Conservation (phyloP, 73 alveolate genomes). For the Paramecium sonneborni region DNA sequence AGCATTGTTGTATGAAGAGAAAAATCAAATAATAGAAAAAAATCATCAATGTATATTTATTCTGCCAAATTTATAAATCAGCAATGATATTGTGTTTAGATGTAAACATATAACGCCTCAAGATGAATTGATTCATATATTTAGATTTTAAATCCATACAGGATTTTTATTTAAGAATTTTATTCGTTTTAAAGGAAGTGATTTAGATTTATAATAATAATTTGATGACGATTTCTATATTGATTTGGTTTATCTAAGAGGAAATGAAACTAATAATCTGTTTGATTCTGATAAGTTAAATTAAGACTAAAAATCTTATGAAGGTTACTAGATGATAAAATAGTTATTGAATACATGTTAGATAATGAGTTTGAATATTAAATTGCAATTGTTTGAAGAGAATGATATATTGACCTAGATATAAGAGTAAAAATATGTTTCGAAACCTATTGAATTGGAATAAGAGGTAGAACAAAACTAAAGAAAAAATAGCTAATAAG, state of each 20-base stretch:
- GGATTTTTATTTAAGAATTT: neutral
- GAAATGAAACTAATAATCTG: neutral
- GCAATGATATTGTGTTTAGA: neutral
- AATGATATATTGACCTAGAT: neutral
- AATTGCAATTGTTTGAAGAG: neutral
- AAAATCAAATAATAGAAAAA: neutral
- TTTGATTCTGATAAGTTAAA: neutral
- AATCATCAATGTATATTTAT: neutral
- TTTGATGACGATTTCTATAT: neutral
- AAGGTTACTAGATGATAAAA: neutral
- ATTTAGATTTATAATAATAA: neutral
- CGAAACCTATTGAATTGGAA: too few species aligned
- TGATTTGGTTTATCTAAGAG: neutral
- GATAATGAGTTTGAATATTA: neutral
- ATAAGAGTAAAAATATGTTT: neutral
- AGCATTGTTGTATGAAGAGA: neutral
- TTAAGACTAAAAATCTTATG: neutral
- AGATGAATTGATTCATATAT: neutral
- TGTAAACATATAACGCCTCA: neutral
- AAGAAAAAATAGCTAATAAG: neutral
- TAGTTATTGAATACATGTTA: neutral
- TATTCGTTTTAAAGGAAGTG: neutral
- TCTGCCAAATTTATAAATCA: neutral
- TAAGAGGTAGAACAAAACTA: neutral
- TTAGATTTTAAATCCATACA: constrained; percentile 25